These are phyloP conservation scores for Rhizophora apiculata DNA, from an alignment of 345 rosid species.

Conservation along the genomic window DNA sequence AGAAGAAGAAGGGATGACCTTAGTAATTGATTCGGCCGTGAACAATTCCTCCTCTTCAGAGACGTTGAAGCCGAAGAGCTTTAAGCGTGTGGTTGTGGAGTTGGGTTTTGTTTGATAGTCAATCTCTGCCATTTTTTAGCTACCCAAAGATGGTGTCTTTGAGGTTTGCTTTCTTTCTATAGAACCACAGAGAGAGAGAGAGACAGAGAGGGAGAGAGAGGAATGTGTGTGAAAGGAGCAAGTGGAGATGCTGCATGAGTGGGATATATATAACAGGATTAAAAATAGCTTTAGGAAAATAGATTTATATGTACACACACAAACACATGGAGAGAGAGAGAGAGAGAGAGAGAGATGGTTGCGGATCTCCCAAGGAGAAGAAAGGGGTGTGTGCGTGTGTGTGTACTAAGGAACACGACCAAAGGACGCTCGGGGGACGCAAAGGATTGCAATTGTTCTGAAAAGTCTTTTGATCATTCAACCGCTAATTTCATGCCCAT, in stretches of 20 bases:
- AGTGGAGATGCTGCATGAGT: slow-evolving; percentile 35
- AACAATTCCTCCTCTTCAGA: slow-evolving; percentile 46
- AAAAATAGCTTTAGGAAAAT: slow-evolving; percentile 16
- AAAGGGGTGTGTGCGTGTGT: slow-evolving; percentile 1
- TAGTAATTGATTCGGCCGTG: slow-evolving; percentile 7
- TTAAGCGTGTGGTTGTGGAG: slow-evolving; percentile 45
- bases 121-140: slow-evolving; percentile 45
- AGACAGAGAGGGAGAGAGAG: slow-evolving; percentile 11
- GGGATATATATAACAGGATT: slow-evolving; percentile 33
- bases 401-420: slow-evolving; percentile 44
- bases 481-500: no score
- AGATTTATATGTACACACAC: no score
- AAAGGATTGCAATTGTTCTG: slow-evolving; percentile 24
- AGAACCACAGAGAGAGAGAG: background rate
- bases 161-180: background rate
- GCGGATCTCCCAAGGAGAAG: slow-evolving; percentile 60
- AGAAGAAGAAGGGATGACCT: background rate
- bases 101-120: slow-evolving; percentile 40
- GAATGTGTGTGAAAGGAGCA: slow-evolving; percentile 6
- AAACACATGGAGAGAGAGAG: background rate
- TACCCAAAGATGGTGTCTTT: background rate
- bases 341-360: slow-evolving; percentile 29
- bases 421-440: slow-evolving; percentile 46
- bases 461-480: no score
- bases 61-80: slow-evolving; percentile 85